phyloP scores from a whole-genome alignment of 2,329 filamentous ascomycete genomes.

The Xylaria sp. region DNA sequence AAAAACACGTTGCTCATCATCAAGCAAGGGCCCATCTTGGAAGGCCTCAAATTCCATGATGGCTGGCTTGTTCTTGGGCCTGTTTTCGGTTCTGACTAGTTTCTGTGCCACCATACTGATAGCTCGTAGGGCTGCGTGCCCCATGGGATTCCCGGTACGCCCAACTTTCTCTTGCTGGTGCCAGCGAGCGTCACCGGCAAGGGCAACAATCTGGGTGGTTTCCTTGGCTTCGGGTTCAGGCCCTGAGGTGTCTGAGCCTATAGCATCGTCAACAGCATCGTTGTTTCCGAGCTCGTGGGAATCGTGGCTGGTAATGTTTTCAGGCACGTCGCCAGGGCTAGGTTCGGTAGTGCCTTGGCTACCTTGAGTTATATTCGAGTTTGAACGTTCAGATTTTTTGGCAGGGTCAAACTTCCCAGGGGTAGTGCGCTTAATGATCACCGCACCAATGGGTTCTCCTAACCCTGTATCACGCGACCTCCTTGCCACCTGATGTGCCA shows the following conservation, averaged over 20 bases:
- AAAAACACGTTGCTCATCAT: slow-evolving; percentile 68
- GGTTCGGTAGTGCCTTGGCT: slow-evolving; percentile 20
- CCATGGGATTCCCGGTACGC: slow-evolving; percentile 73
- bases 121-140: slow-evolving; percentile 76
- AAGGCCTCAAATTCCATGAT: slow-evolving; percentile 66
- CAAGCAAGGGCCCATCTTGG: slow-evolving; percentile 70
- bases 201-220: slow-evolving; percentile 64
- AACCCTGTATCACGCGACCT: slow-evolving; percentile 62
- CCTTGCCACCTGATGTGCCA: slow-evolving; percentile 68
- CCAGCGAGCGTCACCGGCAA: slow-evolving; percentile 80
- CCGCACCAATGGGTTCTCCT: slow-evolving; percentile 75
- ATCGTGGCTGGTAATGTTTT: not conserved
- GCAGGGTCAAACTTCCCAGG: slow-evolving; percentile 35
- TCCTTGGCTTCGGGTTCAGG: slow-evolving; percentile 42
- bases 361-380: slow-evolving; percentile 33
- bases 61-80: slow-evolving; percentile 43
- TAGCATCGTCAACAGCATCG: slow-evolving; percentile 17
- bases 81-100: slow-evolving; percentile 61
- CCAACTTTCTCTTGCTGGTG: slow-evolving; percentile 55
- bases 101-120: slow-evolving; percentile 82
- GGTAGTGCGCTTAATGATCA: slow-evolving; percentile 68
- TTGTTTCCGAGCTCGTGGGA: slow-evolving; percentile 6
- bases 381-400: slow-evolving; percentile 29
- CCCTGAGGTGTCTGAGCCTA: slow-evolving; percentile 18
- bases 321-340: not conserved